Evolutionary conservation across 106 monocot genomes (phyloP).

Genomic region (Allium sativum): DNA sequence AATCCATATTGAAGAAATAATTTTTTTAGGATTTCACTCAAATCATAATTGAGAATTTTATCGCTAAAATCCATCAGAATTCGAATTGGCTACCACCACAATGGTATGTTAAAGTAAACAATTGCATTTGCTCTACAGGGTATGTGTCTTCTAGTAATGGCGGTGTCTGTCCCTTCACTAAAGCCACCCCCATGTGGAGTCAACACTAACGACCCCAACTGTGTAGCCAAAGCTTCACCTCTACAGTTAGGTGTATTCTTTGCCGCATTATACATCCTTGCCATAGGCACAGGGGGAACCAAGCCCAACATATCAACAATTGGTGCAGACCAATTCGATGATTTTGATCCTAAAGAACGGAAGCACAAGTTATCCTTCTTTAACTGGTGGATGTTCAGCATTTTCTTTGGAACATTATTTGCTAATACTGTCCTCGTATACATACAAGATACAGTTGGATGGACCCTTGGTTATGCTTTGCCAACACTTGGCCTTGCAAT

Average conservation of each 20-base stretch:
- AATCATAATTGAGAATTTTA: no score
- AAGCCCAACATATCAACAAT: conserved; percentile 63
- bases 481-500: conserved; percentile 30
- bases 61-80: no score
- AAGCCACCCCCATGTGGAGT: conserved; percentile 31
- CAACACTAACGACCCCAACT: background rate
- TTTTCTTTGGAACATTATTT: conserved; percentile 49
- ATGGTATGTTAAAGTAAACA: no score
- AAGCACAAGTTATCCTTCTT: conserved; percentile 47
- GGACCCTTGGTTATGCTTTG: conserved; percentile 36
- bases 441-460: conserved; percentile 48
- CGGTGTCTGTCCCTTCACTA: conserved; percentile 37
- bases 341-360: conserved; percentile 33
- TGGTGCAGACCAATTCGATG: conserved; percentile 57
- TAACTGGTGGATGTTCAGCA: conserved; percentile 70
- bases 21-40: no score
- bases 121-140: conserved; percentile 29
- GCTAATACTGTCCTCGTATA: conserved; percentile 47
- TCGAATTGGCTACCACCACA: no score
- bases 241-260: conserved; percentile 38
- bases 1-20: no score
- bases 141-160: conserved; percentile 45
- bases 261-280: conserved; percentile 35
- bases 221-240: conserved; percentile 10
- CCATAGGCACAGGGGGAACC: conserved; percentile 40